Evolutionary conservation across 257 asterid species (phyloP), one percentile per base, ranked within the genome.

Genomic region (Cynanchum wilfordii): DNA sequence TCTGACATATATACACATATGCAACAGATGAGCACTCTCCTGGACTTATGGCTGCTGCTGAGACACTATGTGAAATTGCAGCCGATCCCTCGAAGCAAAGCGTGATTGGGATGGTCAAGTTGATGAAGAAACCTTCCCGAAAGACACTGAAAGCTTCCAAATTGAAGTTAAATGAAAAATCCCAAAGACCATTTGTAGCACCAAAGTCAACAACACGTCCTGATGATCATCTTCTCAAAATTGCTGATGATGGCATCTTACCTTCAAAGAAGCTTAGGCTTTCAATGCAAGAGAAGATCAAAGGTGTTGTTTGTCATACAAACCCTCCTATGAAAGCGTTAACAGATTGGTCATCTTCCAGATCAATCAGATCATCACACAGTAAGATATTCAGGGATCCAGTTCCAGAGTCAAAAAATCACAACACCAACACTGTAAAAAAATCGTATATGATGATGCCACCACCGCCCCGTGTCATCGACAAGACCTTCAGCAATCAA

Each of bases 241-340:
- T 68, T 10, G 68, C 79, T 20, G 84, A 86, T 22, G 84, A 86
- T 64, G 85, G 75, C 51, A 78, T 79, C 51, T 67, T 77, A 70
- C 84, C 96, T 45, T 83, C 93, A 0, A 91, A 91, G 86, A 91
- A 88, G 85, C 88, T 73, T 62, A 90, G 72, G 80, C 85, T 86
- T 73, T 82, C 90, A 29, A 63, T 82, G 70, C 86, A 86, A 55
- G 78, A 55, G 58, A 66, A 73, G 66, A 68, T 68, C 33, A 59
- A 75, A 63, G 71, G 45, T 65, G 70, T 72, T 65, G 70, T 72
- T 13, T 30, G 72, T 71, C 79, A 64, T 51, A 42, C 79, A 29
- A 86, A 83, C 68, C 55, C 81, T 44, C 75, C 66, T 56, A 81
- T 75, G 72, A 88, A 82, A 81, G 82, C 78, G 66, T 71, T 88